Conservation (phyloP, 768 basidiomycete species). For the Mycena vitilis region DNA sequence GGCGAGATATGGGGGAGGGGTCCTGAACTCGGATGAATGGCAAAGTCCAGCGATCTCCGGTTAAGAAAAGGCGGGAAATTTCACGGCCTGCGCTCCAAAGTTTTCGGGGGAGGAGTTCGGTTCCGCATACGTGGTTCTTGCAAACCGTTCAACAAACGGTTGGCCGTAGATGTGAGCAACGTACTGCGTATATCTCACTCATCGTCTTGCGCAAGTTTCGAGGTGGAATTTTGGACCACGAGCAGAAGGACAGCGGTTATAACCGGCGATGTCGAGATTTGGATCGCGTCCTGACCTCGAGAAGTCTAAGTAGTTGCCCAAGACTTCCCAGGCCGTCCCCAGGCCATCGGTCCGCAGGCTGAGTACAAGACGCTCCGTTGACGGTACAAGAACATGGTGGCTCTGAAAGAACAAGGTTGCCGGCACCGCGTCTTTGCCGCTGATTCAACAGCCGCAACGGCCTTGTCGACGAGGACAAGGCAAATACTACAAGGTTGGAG, state of each 20-base stretch:
- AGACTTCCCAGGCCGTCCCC: too few relatives aligned
- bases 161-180: neutral
- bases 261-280: too few relatives aligned
- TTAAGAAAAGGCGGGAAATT: slow-evolving; percentile 15
- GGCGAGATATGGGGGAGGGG: slow-evolving; percentile 10
- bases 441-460: too few relatives aligned
- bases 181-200: slow-evolving; percentile 12
- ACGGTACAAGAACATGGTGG: neutral
- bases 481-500: neutral
- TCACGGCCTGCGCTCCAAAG: slow-evolving; percentile 24
- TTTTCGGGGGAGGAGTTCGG: slow-evolving; percentile 10
- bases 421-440: too few relatives aligned
- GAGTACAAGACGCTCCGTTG: slow-evolving; percentile 12
- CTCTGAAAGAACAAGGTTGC: slow-evolving; percentile 18
- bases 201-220: neutral
- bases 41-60: slow-evolving; percentile 12
- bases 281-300: too few relatives aligned
- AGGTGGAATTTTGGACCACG: neutral
- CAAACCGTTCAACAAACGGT: neutral
- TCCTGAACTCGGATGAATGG: slow-evolving; percentile 13
- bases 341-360: neutral
- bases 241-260: too few relatives aligned
- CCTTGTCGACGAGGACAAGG: slow-evolving; percentile 23
- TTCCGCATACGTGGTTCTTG: neutral
- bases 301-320: neutral